A percentile compares a stretch with the other conserved stretches of the same genome.
phyloP scores from a whole-genome alignment of 805 yeast genomes.

The Yamadazyma phyllophila region DNA sequence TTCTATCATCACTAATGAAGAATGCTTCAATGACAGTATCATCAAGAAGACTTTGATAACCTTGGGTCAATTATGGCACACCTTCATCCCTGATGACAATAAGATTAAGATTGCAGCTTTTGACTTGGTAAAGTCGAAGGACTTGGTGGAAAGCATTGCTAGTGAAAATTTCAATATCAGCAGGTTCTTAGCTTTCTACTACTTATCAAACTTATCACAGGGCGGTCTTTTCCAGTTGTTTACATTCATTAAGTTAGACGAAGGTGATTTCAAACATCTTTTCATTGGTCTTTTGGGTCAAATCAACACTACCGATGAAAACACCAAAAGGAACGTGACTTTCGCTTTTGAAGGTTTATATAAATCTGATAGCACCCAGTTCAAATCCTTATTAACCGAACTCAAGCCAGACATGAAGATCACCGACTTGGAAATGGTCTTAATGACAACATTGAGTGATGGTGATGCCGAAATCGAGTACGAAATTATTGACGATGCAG shows the following conservation, averaged over 20 bases:
- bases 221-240: conserved; percentile 21
- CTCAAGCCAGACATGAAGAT: conserved; percentile 19
- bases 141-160: background rate
- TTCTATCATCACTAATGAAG: conserved; percentile 23
- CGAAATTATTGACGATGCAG: conserved; percentile 21
- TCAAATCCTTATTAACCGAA: conserved; percentile 19
- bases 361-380: conserved; percentile 19
- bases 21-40: conserved; percentile 19
- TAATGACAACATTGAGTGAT: conserved; percentile 58
- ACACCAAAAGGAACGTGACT: conserved; percentile 15
- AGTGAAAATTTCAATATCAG: conserved; percentile 13
- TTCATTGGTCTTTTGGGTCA: conserved; percentile 14
- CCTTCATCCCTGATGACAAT: background rate
- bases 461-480: conserved; percentile 33
- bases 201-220: conserved; percentile 24
- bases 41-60: conserved; percentile 36
- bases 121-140: conserved; percentile 7
- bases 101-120: conserved; percentile 3
- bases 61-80: conserved; percentile 41
- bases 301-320: conserved; percentile 16
- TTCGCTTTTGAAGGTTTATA: conserved; percentile 19
- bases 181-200: conserved; percentile 30
- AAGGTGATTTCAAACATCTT: conserved; percentile 15
- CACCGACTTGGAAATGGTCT: conserved; percentile 49
- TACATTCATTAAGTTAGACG: conserved; percentile 20